phyloP scores from a whole-genome alignment of 345 rosid species.

The Tarenaya hassleriana region DNA sequence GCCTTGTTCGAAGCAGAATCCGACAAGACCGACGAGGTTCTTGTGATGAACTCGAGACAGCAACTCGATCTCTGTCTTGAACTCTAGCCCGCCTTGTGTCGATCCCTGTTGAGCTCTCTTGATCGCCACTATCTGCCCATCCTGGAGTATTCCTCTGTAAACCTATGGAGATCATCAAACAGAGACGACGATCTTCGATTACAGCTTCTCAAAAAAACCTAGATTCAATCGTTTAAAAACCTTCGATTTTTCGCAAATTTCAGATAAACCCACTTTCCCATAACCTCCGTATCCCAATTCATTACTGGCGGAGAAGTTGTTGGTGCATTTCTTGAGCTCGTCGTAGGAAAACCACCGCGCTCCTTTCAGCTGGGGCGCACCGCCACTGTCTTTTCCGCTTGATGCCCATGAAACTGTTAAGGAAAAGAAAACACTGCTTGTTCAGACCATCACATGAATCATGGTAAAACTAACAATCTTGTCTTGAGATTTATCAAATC shows the following conservation, averaged over 20 bases:
- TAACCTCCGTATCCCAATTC: slow-evolving; percentile 95
- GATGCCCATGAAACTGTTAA: slow-evolving; percentile 82
- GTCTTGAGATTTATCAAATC: slow-evolving; percentile 1
- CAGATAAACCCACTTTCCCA: slow-evolving; percentile 51
- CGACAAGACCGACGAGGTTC: slow-evolving; percentile 83
- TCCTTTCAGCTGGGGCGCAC: slow-evolving; percentile 89
- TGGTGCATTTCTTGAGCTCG: slow-evolving; percentile 77
- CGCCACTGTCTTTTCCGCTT: slow-evolving; percentile 76
- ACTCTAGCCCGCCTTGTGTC: slow-evolving; percentile 86
- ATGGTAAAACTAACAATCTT: not conserved
- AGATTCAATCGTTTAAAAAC: not conserved
- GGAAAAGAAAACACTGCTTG: slow-evolving; percentile 2
- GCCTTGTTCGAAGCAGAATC: slow-evolving; percentile 86
- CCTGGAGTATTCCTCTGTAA: slow-evolving; percentile 71
- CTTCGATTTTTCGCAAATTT: not conserved
- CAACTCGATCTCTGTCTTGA: slow-evolving; percentile 95
- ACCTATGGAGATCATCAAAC: slow-evolving; percentile 40
- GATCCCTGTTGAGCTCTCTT: slow-evolving; percentile 93
- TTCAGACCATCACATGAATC: not conserved
- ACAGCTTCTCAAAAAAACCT: not conserved
- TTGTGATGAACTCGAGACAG: slow-evolving; percentile 94
- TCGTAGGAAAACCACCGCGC: slow-evolving; percentile 93
- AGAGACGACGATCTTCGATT: not conserved
- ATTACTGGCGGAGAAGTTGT: slow-evolving; percentile 59
- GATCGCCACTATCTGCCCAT: slow-evolving; percentile 71